Conservation (phyloP, 345 rosid species). For the Turritis glabra region DNA sequence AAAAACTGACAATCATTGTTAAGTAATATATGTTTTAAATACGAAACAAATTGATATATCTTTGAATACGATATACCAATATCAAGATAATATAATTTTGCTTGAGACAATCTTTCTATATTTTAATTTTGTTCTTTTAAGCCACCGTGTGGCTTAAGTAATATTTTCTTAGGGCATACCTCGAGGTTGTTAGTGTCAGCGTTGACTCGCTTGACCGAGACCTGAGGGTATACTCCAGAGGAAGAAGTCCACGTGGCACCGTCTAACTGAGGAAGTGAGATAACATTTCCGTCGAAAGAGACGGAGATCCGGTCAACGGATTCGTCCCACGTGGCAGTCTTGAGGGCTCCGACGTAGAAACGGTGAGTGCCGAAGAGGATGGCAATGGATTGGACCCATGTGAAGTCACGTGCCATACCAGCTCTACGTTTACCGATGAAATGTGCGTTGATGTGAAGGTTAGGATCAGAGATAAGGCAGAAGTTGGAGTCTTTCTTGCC, state of each 20-base stretch:
- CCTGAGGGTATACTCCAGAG: constrained; percentile 19
- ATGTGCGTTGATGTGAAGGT: constrained; percentile 58
- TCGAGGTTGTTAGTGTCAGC: constrained; percentile 44
- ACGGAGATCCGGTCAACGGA: constrained; percentile 44
- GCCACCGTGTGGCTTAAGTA: background rate
- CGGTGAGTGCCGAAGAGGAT: constrained; percentile 54
- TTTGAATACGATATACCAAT: no score
- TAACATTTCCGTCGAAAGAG: constrained; percentile 43
- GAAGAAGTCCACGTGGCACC: constrained; percentile 45
- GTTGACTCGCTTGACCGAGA: constrained; percentile 42
- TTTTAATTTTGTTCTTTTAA: background rate
- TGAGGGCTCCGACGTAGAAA: constrained; percentile 50
- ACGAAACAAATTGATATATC: background rate
- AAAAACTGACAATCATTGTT: no score
- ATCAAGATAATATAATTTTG: no score
- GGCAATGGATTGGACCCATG: constrained; percentile 60
- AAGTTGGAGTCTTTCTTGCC: constrained; percentile 61
- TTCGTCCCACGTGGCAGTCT: constrained; percentile 61
- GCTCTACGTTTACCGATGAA: constrained; percentile 52
- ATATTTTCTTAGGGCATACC: constrained; percentile 9
- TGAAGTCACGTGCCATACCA: constrained; percentile 61
- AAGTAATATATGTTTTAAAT: no score
- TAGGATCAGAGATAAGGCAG: constrained; percentile 54
- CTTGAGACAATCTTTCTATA: background rate
- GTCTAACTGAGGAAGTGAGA: constrained; percentile 35